Conservation (phyloP, 441 rosid species). For the Erodium trifolium region DNA sequence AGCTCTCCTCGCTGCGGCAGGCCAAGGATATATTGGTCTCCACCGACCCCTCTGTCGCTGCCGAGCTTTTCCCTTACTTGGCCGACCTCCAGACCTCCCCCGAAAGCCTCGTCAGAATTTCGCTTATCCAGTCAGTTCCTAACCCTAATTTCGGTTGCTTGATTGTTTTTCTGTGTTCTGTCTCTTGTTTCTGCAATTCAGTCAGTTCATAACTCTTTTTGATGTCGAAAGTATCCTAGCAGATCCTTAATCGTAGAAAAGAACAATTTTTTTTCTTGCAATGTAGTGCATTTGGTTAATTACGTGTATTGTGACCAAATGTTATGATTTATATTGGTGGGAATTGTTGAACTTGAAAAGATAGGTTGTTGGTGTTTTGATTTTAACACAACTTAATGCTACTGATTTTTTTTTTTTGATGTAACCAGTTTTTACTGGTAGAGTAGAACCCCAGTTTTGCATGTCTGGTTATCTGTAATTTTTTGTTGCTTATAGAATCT, state of each 20-base stretch:
- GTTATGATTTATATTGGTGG: neutral
- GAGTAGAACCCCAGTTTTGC: neutral
- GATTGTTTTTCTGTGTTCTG: neutral
- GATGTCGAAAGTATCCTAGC: neutral
- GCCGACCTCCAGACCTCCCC: conserved; percentile 76
- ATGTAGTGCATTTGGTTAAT: conserved; percentile 3
- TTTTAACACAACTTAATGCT: neutral
- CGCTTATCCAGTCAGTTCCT: conserved; percentile 70
- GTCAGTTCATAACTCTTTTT: conserved; percentile 45
- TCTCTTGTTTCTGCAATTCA: conserved; percentile 21
- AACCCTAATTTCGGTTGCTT: conserved; percentile 26
- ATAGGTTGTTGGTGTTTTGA: neutral
- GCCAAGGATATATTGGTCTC: conserved; percentile 66
- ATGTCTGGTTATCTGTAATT: neutral
- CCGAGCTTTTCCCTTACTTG: conserved; percentile 73
- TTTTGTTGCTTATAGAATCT: neutral
- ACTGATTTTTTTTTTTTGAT: neutral
- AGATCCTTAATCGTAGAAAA: neutral
- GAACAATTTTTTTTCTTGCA: neutral
- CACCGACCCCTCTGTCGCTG: conserved; percentile 56
- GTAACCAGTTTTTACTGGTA: neutral
- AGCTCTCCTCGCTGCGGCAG: conserved; percentile 87
- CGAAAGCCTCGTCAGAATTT: conserved; percentile 66
- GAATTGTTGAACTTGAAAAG: conserved; percentile 5
- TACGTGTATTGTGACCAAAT: neutral